phyloP scores from a whole-genome alignment of 2,329 filamentous ascomycete species.

The Epichloe amarillans region DNA sequence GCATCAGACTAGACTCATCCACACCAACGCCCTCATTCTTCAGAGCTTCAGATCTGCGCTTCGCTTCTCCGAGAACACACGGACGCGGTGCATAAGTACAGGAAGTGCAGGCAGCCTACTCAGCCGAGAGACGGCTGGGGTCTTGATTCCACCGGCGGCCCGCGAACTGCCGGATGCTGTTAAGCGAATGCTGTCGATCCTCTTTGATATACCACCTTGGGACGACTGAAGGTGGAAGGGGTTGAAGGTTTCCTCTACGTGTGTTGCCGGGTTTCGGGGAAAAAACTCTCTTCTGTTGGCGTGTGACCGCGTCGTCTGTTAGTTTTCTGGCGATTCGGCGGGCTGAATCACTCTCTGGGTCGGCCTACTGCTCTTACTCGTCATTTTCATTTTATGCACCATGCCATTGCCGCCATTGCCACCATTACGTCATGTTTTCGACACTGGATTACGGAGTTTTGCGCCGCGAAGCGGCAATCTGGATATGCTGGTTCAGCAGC shows the following conservation, averaged over 20 bases:
- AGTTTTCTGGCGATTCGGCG: neutral
- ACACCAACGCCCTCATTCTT: neutral
- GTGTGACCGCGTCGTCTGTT: neutral
- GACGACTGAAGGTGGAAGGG: neutral
- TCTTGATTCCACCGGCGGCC: too few species aligned
- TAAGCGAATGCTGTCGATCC: too few species aligned
- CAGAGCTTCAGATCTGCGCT: neutral
- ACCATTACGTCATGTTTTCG: constrained; percentile 13
- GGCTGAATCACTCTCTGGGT: neutral
- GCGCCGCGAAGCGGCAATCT: constrained; percentile 7
- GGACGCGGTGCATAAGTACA: too few species aligned
- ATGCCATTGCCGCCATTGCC: constrained; percentile 15
- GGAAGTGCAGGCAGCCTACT: too few species aligned
- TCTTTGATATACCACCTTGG: too few species aligned
- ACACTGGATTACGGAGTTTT: constrained; percentile 12
- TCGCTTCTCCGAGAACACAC: too few species aligned
- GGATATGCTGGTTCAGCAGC: constrained; percentile 16
- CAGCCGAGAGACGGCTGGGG: too few species aligned
- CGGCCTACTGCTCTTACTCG: neutral
- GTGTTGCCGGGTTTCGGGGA: too few species aligned
- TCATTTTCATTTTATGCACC: neutral
- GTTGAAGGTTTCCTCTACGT: neutral
- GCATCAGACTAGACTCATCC: neutral
- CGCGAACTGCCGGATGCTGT: too few species aligned
- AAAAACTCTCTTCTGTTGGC: neutral